These are phyloP conservation scores for Akanthomyces uredinophilus DNA, from an alignment of 2,329 filamentous ascomycete species.

Conservation along the genomic window DNA sequence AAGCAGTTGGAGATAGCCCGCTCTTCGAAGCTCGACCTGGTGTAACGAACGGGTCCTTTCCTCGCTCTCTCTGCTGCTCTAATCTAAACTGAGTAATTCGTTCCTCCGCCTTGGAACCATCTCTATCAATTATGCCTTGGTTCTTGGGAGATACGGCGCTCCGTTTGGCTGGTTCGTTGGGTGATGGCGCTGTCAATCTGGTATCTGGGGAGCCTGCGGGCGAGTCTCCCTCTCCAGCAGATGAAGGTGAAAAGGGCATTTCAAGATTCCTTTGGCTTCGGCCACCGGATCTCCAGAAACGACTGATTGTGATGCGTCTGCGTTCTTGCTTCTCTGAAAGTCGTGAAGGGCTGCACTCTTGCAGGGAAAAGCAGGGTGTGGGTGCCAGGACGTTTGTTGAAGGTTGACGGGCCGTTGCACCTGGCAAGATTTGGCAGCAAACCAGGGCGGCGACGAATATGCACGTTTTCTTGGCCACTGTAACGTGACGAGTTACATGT, in stretches of 20 bases:
- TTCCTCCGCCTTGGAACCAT: background rate
- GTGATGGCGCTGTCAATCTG: slow-evolving; percentile 58
- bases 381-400: slow-evolving; percentile 3
- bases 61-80: slow-evolving; percentile 24
- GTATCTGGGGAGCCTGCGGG: slow-evolving; percentile 61
- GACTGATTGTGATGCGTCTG: background rate
- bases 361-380: background rate
- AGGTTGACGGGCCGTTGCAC: slow-evolving; percentile 15
- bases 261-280: background rate
- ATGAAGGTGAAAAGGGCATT: slow-evolving; percentile 39
- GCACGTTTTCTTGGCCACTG: background rate
- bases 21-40: slow-evolving; percentile 26
- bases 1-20: slow-evolving; percentile 60
- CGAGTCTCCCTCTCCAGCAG: slow-evolving; percentile 51
- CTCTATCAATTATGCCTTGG: background rate
- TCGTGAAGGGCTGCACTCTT: background rate
- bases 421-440: slow-evolving; percentile 10
- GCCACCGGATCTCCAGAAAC: background rate
- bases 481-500: background rate
- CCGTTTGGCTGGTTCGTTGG: slow-evolving; percentile 39
- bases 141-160: background rate
- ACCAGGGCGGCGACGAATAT: background rate
- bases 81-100: background rate
- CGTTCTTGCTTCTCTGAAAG: background rate
- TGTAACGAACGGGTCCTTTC: slow-evolving; percentile 53